Evolutionary conservation across 768 basidiomycete species (phyloP).

Genomic region (Ramaria sp.): DNA sequence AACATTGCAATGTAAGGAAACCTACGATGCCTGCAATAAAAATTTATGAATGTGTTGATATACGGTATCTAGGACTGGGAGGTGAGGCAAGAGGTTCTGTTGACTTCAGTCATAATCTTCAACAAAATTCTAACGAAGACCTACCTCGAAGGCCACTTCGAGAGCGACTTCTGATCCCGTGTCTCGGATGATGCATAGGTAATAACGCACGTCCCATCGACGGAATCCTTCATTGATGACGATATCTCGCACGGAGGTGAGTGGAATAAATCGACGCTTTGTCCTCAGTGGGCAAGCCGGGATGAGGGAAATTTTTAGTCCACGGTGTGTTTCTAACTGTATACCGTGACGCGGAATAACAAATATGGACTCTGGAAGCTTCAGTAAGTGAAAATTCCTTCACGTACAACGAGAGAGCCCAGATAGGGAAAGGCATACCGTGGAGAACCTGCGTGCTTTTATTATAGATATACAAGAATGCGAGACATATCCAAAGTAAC

Average conservation of each 20-base stretch:
- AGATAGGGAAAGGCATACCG: slow-evolving; percentile 24
- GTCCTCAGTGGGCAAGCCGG: slow-evolving; percentile 22
- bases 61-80: slow-evolving; percentile 47
- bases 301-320: slow-evolving; percentile 28
- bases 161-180: slow-evolving; percentile 20
- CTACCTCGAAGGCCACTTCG: slow-evolving; percentile 53
- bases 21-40: not conserved
- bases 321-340: slow-evolving; percentile 63
- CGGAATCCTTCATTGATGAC: slow-evolving; percentile 66
- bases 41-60: slow-evolving; percentile 48
- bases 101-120: slow-evolving; percentile 2
- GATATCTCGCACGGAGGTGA: slow-evolving; percentile 42
- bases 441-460: slow-evolving; percentile 37
- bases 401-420: not conserved
- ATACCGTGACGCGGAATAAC: slow-evolving; percentile 58
- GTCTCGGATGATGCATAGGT: slow-evolving; percentile 26
- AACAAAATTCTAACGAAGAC: slow-evolving; percentile 8
- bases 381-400: not conserved
- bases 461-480: slow-evolving; percentile 20
- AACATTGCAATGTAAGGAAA: not conserved
- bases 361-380: slow-evolving; percentile 51
- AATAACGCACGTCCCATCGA: slow-evolving; percentile 65
- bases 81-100: slow-evolving; percentile 59
- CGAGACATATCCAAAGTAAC: not conserved
- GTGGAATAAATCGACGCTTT: slow-evolving; percentile 48